Base-by-base conservation (phyloP, 1,284 basidiomycete species). In the Pyrrhoderma noxium region DNA sequence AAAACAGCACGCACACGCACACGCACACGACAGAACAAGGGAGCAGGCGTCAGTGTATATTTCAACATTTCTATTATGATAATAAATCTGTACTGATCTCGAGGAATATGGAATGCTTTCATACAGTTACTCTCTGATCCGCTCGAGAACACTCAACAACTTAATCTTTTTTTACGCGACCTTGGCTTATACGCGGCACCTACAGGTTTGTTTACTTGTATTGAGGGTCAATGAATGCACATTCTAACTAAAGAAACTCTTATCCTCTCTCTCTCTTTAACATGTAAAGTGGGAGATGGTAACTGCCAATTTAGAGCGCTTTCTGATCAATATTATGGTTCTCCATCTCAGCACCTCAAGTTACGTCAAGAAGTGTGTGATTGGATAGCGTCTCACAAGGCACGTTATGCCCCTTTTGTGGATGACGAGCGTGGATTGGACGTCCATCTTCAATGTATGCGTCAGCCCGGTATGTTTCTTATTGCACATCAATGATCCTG, bases 291-390 rank as follows among this genome's bases (percentile, higher is more conserved):
- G 41, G 89, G 89, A 44, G 89, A 93, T 65, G 89, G 90, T 46
- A 93, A 93, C 67, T 93, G 89, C 68, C 77, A 93, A 51, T 93
- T 92, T 66, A 82, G 89, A 45, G 84, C 86, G 1, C 72, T 90
- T 50, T 82, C 82, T 46, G 85, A 89, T 66, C 87, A 95, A 66
- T 72, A 92, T 23, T 83, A 87, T 61, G 93, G 93, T 52, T 75
- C 82, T 2, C 80, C 85, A 8, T 74, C 78, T 23, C 72, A 77
- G 53, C 91, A 95, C 60, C 67, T 74, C 27, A 74, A 79, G 52
- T 73, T 95, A 19, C 76, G 92, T 13, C 69, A 77, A 54, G 80
- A 87, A 47, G 79, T 92, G 43, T 94, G 91, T 65, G 81, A 89
- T 60, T 92, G 88, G 78, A 85, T 94, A 47, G 80, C 77, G 45